Conservation (phyloP, 306 rosid species). For the Boehmeria nivea region DNA sequence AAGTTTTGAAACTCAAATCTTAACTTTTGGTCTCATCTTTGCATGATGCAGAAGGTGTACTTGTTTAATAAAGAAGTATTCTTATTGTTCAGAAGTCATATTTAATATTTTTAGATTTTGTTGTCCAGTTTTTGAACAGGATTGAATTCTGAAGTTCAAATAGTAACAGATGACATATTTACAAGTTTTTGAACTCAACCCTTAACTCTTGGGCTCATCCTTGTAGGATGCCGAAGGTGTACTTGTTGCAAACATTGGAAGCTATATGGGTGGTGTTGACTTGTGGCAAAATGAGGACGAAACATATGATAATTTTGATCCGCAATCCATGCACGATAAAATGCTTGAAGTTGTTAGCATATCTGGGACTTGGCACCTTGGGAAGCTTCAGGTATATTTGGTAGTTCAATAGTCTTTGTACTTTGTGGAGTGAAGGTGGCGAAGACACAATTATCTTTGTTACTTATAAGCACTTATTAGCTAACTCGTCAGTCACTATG, state of each 20-base stretch:
- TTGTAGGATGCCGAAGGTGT: conserved; percentile 97
- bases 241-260: conserved; percentile 97
- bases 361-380: conserved; percentile 99
- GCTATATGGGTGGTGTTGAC: conserved; percentile 99
- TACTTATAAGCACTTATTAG: no score
- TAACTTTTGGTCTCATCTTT: no score
- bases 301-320: conserved; percentile 81
- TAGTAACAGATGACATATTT: not conserved
- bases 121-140: no score
- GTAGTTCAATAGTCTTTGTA: not conserved
- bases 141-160: not conserved
- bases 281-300: conserved; percentile 99
- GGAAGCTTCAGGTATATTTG: conserved; percentile 77
- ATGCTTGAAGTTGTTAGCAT: conserved; percentile 94
- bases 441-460: no score
- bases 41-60: no score
- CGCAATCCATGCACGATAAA: conserved; percentile 98
- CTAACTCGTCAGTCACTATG: no score
- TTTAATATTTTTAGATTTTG: not conserved
- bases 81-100: not conserved
- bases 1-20: no score
- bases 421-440: no score
- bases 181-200: not conserved
- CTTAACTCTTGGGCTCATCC: conserved; percentile 7
- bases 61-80: no score